Base-by-base conservation (phyloP, 805 yeast species). In the Kazachstania martiniae region DNA sequence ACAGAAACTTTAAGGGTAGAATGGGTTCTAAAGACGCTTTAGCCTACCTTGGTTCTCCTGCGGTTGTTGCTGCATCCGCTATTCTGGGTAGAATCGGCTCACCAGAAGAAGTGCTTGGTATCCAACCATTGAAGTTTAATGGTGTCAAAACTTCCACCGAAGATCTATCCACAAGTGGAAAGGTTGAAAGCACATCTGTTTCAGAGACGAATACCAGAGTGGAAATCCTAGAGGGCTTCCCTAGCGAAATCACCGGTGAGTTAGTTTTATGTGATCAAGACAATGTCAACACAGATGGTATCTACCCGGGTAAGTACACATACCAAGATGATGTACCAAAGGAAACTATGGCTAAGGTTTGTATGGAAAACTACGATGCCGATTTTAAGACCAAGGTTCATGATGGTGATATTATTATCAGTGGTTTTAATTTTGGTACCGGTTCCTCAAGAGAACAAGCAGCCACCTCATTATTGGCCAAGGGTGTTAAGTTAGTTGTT, bases 381-480 rank as follows among this genome's bases (percentile, higher is more conserved):
- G 94, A 87, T 43, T 91, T 91, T 59, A 77, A 81, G 36, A 41
- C 61, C 19, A 87, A 85, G 66, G 82, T 93, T 19, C 66, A 74
- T 40, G 72, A 94, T 4, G 85, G 89, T 30, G 99, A 91, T 58
- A 86, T 91, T 46, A 72, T 91, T 35, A 73, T 91, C 29, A 74
- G 87, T 35, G 99, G 99, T 12, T 91, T 65, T 68, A 91, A 91
- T 58, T 91, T 91, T 56, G 99, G 99, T 47, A 91, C 98, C 8
- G 98, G 99, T 29, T 87, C 96, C 7, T 85, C 95, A 17, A 77
- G 99, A 63, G 99, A 91, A 58, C 99, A 91, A 64, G 99, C 99
- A 3, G 98, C 98, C 21, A 91, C 98, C n/a, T 87, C 94, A 15
- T 80, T 91, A 38, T 68, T 91, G 43, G 97, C 98, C 26, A 74